Base-by-base conservation (phyloP, 495 filamentous ascomycete genomes). In the Penicillium parvum region DNA sequence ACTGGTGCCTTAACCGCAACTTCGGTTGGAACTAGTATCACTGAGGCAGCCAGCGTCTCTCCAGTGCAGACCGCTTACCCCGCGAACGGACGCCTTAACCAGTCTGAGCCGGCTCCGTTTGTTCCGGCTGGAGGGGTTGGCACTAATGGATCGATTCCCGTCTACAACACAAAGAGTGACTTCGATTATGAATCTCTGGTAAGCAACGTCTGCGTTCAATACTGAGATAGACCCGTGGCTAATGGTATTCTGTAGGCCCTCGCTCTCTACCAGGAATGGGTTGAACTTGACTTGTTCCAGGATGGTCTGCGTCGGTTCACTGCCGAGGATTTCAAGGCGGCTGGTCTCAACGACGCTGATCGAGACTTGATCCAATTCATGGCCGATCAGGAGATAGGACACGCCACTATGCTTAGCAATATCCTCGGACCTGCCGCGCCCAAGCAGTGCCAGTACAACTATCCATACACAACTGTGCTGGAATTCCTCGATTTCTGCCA, bases 401-500 rank as follows among this genome's bases (percentile, higher is more conserved):
- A 96, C 63, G 79, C 84, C 3, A 88, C 83, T 0, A 66, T 91
- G 23, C 58, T 95, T 22, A 82, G 74, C 61, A 92, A 92, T 67
- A 88, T 95, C 56, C 77, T 95, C 7, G 89, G 89, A 15, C 47
- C 55, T 15, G 56, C 75, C 6, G 69, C 76, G n/a, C 86, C 90
- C 0, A 68, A 73, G 20, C 79, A 86, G 58, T 95, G 90, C 64
- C 75, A 68, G 5, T 95, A 95, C 64, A 78, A 89, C 64, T 95
- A 94, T 56, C 87, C 88, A 2, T 88, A 81, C 50, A 77, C 68
- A 23, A 90, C 78, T 30, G 84, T 94, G 17, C 75, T 70, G 28
- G 87, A 94, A 60, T 92, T 78, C 55, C 66, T 95, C 46, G 88
- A 94, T 66, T 94, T 94, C 64, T 84, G 77, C 60, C 89, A 95